Evolutionary conservation across 2,329 filamentous ascomycete genomes (phyloP), one percentile per base, ranked within the genome.

Genomic region (Claviceps purpurea): DNA sequence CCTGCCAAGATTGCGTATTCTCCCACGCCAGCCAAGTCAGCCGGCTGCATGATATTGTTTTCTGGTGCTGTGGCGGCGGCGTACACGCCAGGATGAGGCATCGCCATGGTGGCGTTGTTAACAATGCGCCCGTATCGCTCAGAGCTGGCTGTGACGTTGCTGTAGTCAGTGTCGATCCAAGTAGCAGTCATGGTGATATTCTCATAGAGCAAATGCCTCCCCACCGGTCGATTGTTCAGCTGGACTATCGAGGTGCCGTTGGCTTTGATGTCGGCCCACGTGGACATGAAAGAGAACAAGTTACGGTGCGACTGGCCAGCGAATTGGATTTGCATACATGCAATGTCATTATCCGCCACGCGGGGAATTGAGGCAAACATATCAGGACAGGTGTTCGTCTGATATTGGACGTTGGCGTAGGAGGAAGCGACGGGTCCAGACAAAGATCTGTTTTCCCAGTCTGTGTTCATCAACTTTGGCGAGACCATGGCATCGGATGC

Each of bases 61-160:
- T 67, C 63, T 0, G 72, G 66, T 57, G 84, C 71, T 8, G 71
- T 76, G 0, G 84, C 81, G 0, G 87, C 86, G 13, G 71, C 66
- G 38, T 85, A 80, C 0, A 93, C 74, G 0, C 83, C 70, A 4
- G 81, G 73, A 59, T 93, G 87, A 0, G 87, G 87, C 76, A 90
- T 84, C 0, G 85, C 85, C 57, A 90, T 73, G 0, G 84, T 86
- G 26, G 89, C 79, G 56, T 90, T 89, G 62, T 89, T 87, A 59
- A 91, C 70, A 40, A 85, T 73, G 26, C 85, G 73, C 0, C 70
- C 67, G 50, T 78, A 64, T 11, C 71, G 61, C 4, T 71, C 61
- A 4, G 74, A 83, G 0, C 72, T 68, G 3, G 68, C 64, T 0
- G 72, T 71, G 18, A 81, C 74, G 52, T 87, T 71, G 38, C 73